These are phyloP conservation scores for Cryptococcus maquisensis DNA, from an alignment of 1,284 basidiomycete species.

Conservation along the genomic window DNA sequence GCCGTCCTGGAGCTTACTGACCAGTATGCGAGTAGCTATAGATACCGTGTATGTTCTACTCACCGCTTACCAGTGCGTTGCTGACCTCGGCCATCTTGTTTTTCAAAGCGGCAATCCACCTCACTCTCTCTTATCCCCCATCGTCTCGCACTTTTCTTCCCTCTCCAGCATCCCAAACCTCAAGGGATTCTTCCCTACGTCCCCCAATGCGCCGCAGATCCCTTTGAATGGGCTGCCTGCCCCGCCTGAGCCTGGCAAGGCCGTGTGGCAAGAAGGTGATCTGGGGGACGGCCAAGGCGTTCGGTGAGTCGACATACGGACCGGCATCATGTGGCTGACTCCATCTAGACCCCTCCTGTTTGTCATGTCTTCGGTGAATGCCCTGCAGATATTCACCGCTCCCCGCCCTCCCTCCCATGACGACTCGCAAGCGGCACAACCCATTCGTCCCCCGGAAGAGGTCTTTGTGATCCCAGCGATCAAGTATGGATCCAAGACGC, in stretches of 20 bases:
- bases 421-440: conserved; percentile 32
- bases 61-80: not conserved
- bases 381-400: conserved; percentile 35
- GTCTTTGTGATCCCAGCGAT: conserved; percentile 28
- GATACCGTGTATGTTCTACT: not conserved
- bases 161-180: conserved; percentile 21
- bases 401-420: conserved; percentile 20
- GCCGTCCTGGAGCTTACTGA: not conserved
- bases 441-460: conserved; percentile 33
- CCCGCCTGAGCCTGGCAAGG: conserved; percentile 4
- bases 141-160: conserved; percentile 19
- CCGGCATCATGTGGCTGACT: not conserved
- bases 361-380: conserved; percentile 17
- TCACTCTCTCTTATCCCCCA: conserved; percentile 26
- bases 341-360: conserved; percentile 27
- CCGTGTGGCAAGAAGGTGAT: conserved; percentile 32
- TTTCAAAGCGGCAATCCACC: conserved; percentile 15
- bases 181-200: conserved; percentile 27
- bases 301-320: conserved; percentile 8
- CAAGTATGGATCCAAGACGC: conserved; percentile 13
- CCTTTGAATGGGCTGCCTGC: not conserved
- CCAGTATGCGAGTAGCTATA: not conserved
- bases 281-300: conserved; percentile 25
- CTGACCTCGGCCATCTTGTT: not conserved
- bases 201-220: conserved; percentile 6